Evolutionary conservation across 2,329 filamentous ascomycete genomes (phyloP).

Genomic region (Periconia macrospinosa): DNA sequence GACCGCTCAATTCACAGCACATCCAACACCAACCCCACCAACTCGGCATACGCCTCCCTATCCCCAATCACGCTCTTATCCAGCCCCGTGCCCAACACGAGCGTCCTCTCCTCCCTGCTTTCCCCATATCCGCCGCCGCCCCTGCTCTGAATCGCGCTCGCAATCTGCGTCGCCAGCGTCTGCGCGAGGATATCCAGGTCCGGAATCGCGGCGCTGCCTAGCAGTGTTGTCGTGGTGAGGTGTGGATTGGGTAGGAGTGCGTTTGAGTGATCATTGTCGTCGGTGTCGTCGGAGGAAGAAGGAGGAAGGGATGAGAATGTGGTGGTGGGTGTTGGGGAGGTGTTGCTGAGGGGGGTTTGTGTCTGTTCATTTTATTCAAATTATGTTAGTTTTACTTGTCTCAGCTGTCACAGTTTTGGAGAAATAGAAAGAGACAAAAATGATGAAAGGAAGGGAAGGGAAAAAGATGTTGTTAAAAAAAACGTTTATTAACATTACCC

Average conservation of each 20-base stretch:
- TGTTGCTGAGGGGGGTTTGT: not conserved
- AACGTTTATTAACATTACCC: no score
- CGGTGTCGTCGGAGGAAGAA: slow-evolving; percentile 14
- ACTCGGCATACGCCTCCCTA: slow-evolving; percentile 46
- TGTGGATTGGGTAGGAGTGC: slow-evolving; percentile 74
- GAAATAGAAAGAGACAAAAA: no score
- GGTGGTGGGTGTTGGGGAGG: not conserved
- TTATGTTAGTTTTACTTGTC: no score
- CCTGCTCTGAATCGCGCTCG: slow-evolving; percentile 73
- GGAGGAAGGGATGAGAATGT: not conserved
- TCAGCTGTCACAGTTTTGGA: no score
- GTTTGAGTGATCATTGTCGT: slow-evolving; percentile 38
- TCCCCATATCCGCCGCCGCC: no score
- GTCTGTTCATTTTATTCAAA: not conserved
- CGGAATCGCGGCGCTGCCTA: slow-evolving; percentile 74
- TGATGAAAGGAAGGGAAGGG: slow-evolving; percentile 35
- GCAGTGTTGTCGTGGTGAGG: slow-evolving; percentile 81
- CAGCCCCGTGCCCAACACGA: slow-evolving; percentile 63
- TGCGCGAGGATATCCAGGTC: slow-evolving; percentile 83
- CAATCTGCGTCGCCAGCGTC: slow-evolving; percentile 86
- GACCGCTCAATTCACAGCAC: slow-evolving; percentile 30
- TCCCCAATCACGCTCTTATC: slow-evolving; percentile 54
- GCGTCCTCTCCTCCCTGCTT: slow-evolving; percentile 58
- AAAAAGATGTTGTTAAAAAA: no score
- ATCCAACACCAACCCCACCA: slow-evolving; percentile 47